Evolutionary conservation across 2,329 filamentous ascomycete species (phyloP), one percentile per base, ranked within the genome.

Genomic region (Arthrobotrys sphaeroides): DNA sequence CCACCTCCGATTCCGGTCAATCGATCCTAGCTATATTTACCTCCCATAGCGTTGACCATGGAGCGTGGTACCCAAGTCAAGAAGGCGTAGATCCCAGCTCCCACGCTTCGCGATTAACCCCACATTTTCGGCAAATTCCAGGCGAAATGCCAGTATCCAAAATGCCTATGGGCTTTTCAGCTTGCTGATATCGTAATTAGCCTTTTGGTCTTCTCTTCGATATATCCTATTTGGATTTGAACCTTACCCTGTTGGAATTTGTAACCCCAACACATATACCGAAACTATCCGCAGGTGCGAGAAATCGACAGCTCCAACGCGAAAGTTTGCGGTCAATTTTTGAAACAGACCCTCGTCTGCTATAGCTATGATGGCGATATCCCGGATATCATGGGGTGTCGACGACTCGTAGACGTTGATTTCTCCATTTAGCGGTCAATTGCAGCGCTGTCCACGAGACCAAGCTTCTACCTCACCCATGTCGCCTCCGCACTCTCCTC

Each of bases 261-360:
- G 33, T 53, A 40, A 13, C 6, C 5, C 13, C 61, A 73, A 73
- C 69, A 61, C 69, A 53, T 28, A 49, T 20, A 18, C 68, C 59
- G 13, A 60, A 73, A 61, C 24, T 28, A 57, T 18, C 40, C 20
- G 38, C 5, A 53, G 26, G 12, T 4, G 42, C 12, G 61, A 66
- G 69, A 73, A 57, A 65, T 2, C 13, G n/a, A 20, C 16, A 18
- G 24, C 20, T 12, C 36, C 20, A 53, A 33, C 26, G 70, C 47
- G 69, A 74, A 49, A 31, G 40, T 68, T 68, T 74, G 62, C 70
- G 70, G 62, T 22, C 40, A 55, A 68, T 74, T 73, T 70, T 65
- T 22, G 43, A 64, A 69, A 51, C 20, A 68, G 38, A 16, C 3
- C 10, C 31, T 7, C 31, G 28, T 38, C 7, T 22, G 16, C 18